Base-by-base conservation (phyloP, 1,284 basidiomycete genomes). In the Ustilago trichophora region DNA sequence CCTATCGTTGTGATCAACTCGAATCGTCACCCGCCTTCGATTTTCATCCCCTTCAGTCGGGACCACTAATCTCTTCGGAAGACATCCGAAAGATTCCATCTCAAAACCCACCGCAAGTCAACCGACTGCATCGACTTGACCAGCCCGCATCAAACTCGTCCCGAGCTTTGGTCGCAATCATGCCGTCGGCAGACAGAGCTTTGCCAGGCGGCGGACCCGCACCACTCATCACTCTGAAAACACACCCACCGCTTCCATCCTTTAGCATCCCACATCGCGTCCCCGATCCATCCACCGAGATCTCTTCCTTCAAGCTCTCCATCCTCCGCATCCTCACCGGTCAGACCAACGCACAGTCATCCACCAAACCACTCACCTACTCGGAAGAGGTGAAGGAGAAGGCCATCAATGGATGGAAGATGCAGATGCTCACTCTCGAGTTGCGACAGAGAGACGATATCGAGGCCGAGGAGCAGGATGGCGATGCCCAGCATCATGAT, bases 341-440 rank as follows among this genome's bases (percentile, higher is more conserved):
- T 11, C 73, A 75, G 49, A 74, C 65, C 51, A 42, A 58, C 36
- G 44, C 52, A 8, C 29, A 46, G 6, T 66, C 60, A 8, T 63
- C 67, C 19, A 66, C 63, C 1, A 63, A 59, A 29, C 57, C 70
- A 8, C 62, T 77, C 38, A 75, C 73, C 9, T 67, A 62, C 64
- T 74, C 72, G 7, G 78, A 81, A 42, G 66, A 77, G 41, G 58
- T 81, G 49, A 78, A 78, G 57, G 70, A 76, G 36, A 63, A 67
- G 42, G 73, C 78, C n/a, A 72, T 81, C 45, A 75, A 77, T 19
- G 67, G 73, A 24, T 81, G 79, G 79, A 72, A 78, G 31, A 73
- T 77, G 52, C 63, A 73, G 42, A 75, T 77, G 72, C 64, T 81
- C 42, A 65, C 66, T 1, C 68, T 81, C 18, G 65, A 78, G 33